Evolutionary conservation across 108 stramenopile species (phyloP), one percentile per base, ranked within the genome.

Genomic region (Cyclotella sp.): DNA sequence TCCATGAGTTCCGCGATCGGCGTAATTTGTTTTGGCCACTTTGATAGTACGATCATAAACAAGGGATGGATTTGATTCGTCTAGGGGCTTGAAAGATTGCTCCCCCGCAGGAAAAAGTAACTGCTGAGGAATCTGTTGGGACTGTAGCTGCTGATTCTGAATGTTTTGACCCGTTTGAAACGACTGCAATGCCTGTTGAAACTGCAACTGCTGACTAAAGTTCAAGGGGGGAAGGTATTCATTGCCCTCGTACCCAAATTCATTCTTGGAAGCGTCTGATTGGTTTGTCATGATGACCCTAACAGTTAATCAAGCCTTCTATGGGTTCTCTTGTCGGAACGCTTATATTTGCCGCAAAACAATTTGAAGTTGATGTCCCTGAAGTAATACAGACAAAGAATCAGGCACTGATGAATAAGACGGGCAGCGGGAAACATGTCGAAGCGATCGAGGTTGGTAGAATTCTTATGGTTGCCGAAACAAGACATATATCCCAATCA

Each of bases 1-100:
- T 41, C 75, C 78, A 58, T 86, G 89, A 49, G 76, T 66, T 18
- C 88, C 90, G 53, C 83, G 88, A 75, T 89, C 88, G 11, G 70
- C 27, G 53, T 84, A 83, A 28, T 78, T 57, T 19, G 68, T 78
- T 75, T 89, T 91, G 19, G 87, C 85, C 30, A 88, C 87, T 63
- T 89, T 89, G 57, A 73, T 72, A 22, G 78, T 72, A n/a, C 78
- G 63, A 69, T 79, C 72, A 52, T 79, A 79, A 18, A 79, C 47
- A 28, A 73, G 51, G 60, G 78, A 73, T 13, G 73, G 63, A 28
- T 76, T 76, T 26, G 64, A 57, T 22, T 62, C 54, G 19, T 76
- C 66, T 39, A 66, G 55, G 3, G 8, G 19, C 3, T 57, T 21
- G 55, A 24, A 26, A 12, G 55, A 24, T 57, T 12, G 55, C 8